These are phyloP conservation scores for Colletotrichum salicis DNA, from an alignment of 2,329 filamentous ascomycete genomes.

Conservation along the genomic window DNA sequence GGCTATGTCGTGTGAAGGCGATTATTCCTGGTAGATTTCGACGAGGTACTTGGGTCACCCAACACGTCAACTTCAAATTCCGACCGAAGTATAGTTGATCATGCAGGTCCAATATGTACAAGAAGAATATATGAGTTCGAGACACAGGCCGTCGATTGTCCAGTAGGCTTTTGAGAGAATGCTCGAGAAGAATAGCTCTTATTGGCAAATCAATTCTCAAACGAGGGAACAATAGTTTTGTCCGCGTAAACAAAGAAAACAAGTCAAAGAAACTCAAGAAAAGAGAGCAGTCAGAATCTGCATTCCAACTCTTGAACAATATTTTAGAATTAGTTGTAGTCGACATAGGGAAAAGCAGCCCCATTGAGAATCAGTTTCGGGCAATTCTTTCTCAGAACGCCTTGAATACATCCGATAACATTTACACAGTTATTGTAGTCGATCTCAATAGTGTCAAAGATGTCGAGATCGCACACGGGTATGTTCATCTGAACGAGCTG, in stretches of 20 bases:
- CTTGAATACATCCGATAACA: too few species aligned
- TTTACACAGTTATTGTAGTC: too few species aligned
- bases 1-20: not conserved
- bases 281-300: not conserved
- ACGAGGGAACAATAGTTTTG: not conserved
- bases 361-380: not conserved
- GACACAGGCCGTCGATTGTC: too few species aligned
- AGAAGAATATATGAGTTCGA: too few species aligned
- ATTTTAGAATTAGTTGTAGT: not conserved
- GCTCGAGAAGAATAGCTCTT: not conserved
- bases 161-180: not conserved
- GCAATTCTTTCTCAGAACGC: not conserved
- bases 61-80: too few species aligned
- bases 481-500: not conserved
- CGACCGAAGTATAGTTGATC: too few species aligned
- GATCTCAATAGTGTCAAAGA: too few species aligned
- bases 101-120: too few species aligned
- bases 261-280: not conserved
- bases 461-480: not conserved
- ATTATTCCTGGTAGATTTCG: too few species aligned
- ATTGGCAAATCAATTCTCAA: not conserved
- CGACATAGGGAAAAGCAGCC: not conserved
- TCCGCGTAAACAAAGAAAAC: not conserved
- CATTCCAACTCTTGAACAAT: not conserved
- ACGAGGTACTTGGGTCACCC: too few species aligned